Evolutionary conservation across 306 rosid species (phyloP).

Genomic region (Medicago ruthenica): DNA sequence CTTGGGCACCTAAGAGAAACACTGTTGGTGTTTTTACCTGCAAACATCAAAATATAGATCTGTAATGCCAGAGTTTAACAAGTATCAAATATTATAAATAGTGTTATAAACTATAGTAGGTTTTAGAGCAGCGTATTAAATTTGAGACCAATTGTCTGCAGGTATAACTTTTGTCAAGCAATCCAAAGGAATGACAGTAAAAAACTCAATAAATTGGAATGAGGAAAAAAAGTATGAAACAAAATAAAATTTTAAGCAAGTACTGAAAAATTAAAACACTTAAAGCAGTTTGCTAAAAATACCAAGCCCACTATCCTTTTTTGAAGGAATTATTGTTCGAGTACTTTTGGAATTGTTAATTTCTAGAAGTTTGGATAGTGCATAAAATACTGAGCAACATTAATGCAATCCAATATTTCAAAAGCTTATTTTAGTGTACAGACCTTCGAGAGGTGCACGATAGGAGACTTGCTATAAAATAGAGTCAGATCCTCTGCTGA

Average conservation of each 20-base stretch:
- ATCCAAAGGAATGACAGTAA: slow-evolving; percentile 20
- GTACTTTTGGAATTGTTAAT: slow-evolving; percentile 16
- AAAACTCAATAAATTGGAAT: background rate
- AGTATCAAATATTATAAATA: slow-evolving; percentile 4
- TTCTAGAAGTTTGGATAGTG: slow-evolving; percentile 2
- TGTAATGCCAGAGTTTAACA: slow-evolving; percentile 26
- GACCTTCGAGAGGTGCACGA: slow-evolving; percentile 78
- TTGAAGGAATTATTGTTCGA: background rate
- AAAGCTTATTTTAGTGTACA: slow-evolving; percentile 39
- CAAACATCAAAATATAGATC: slow-evolving; percentile 40
- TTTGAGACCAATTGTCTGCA: slow-evolving; percentile 10
- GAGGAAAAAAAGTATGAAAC: slow-evolving; percentile 8
- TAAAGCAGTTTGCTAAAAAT: slow-evolving; percentile 15
- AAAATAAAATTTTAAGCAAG: slow-evolving; percentile 22
- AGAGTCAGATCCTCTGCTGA: slow-evolving; percentile 65
- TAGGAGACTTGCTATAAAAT: slow-evolving; percentile 85
- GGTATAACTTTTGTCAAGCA: background rate
- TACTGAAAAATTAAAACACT: background rate
- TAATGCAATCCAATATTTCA: background rate
- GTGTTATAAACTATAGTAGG: background rate
- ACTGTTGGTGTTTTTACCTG: slow-evolving; percentile 92
- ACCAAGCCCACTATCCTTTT: background rate
- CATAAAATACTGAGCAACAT: slow-evolving; percentile 3
- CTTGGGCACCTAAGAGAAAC: slow-evolving; percentile 89
- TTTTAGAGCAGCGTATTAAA: background rate